Base-by-base conservation (phyloP, 345 rosid genomes). In the Populus ilicifolia region DNA sequence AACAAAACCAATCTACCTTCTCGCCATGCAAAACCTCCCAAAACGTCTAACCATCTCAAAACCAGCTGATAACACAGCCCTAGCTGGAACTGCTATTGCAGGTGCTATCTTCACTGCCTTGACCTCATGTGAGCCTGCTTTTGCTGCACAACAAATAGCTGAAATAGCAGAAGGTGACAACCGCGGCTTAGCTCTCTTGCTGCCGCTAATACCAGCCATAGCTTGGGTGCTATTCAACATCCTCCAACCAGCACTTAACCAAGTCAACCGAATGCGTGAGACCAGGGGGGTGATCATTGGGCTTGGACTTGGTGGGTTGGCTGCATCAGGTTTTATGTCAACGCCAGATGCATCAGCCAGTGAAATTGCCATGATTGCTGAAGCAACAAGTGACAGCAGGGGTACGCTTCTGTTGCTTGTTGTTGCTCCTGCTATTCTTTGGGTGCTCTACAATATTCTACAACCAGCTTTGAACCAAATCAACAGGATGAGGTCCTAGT, bases 401-500 rank as follows among this genome's bases (percentile, higher is more conserved):
- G 98, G 99, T 25, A 90, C 84, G 79, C 90, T 95, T 76, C 83
- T 95, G 89, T 79, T 95, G 78, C 59, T 93, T 27, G 99, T 93
- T 52, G 90, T 95, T 13, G 80, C 94, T 16, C 99, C 99, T 6
- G 99, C 99, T 0, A 75, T 95, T 44, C 90, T 93, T 17, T 95
- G 98, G 99, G 99, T 95, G 72, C 90, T 88, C 18, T 95, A 89
- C 89, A 95, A 95, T 50, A 95, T 95, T 67, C 84, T 93, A 82
- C 98, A 93, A 79, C 99, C 99, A 5, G 99, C 99, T 46, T 80
- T 95, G 91, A 95, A 95, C 91, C 99, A 95, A 76, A 76, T 95
- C 86, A 89, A 93, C 87, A 85, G 76, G 80, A 95, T 95, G 99
- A 90, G 96, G 86, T 89, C 96, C 72, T 33, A 77, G 74, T 86